Evolutionary conservation across 2,329 filamentous ascomycete genomes (phyloP).

Genomic region (Trichoderma sp.): DNA sequence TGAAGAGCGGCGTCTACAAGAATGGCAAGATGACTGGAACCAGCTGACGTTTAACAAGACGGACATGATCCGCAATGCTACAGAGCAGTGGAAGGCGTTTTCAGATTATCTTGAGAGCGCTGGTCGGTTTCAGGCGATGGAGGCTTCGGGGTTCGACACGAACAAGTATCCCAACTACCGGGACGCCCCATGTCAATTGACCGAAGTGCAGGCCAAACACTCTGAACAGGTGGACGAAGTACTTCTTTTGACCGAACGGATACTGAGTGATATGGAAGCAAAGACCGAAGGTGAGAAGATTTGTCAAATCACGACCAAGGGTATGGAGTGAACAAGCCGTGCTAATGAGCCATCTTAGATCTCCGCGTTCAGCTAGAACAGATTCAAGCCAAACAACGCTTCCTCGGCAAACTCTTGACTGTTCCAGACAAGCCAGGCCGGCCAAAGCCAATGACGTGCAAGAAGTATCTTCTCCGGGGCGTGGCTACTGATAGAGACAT

Average conservation of each 20-base stretch:
- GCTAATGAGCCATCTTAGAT: conserved; percentile 29
- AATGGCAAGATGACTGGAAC: conserved; percentile 30
- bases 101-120: conserved; percentile 36
- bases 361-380: conserved; percentile 32
- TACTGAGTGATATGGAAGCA: conserved; percentile 35
- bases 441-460: conserved; percentile 39
- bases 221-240: conserved; percentile 34
- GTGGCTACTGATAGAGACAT: conserved; percentile 47
- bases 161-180: conserved; percentile 39
- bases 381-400: conserved; percentile 36
- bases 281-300: conserved; percentile 36
- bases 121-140: conserved; percentile 37
- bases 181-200: conserved; percentile 37
- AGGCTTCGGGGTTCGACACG: conserved; percentile 38
- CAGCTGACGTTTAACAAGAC: conserved; percentile 30
- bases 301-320: neutral
- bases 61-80: conserved; percentile 31
- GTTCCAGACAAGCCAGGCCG: conserved; percentile 37
- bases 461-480: conserved; percentile 51
- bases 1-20: conserved; percentile 29
- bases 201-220: conserved; percentile 32
- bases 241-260: conserved; percentile 32
- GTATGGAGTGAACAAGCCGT: neutral
- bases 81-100: conserved; percentile 34
- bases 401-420: conserved; percentile 41